phyloP scores from a whole-genome alignment of 2,329 filamentous ascomycete species.

The Ascochyta koolunga region DNA sequence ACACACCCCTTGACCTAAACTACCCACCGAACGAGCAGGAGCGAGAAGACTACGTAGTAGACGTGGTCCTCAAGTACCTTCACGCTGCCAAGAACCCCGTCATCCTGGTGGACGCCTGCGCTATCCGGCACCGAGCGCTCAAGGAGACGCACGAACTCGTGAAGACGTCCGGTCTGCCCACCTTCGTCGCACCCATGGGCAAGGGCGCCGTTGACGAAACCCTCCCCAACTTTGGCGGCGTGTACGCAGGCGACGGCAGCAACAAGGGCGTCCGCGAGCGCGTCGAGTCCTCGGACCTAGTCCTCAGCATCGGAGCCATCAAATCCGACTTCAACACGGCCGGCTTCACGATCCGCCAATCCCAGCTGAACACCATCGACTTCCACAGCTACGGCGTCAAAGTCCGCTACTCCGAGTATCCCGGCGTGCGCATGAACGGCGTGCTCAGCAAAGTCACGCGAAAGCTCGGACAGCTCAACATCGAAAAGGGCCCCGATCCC shows the following conservation, averaged over 20 bases:
- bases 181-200: slow-evolving; percentile 89
- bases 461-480: slow-evolving; percentile 62
- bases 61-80: slow-evolving; percentile 75
- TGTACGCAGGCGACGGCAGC: slow-evolving; percentile 82
- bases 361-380: slow-evolving; percentile 78
- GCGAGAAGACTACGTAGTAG: slow-evolving; percentile 81
- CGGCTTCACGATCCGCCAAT: slow-evolving; percentile 80
- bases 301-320: slow-evolving; percentile 72
- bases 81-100: slow-evolving; percentile 75
- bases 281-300: slow-evolving; percentile 72
- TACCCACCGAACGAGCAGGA: slow-evolving; percentile 70
- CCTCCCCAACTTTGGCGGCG: slow-evolving; percentile 76
- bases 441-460: slow-evolving; percentile 75
- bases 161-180: slow-evolving; percentile 74
- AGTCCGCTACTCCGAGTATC: slow-evolving; percentile 80
- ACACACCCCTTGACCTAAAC: slow-evolving; percentile 71
- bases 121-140: slow-evolving; percentile 75
- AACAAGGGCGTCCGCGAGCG: slow-evolving; percentile 67
- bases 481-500: slow-evolving; percentile 59
- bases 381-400: slow-evolving; percentile 76
- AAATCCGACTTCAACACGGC: slow-evolving; percentile 83
- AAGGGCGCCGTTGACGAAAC: slow-evolving; percentile 83
- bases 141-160: slow-evolving; percentile 75
- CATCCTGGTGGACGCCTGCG: slow-evolving; percentile 82
- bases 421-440: slow-evolving; percentile 76